Evolutionary conservation across 306 rosid genomes (phyloP), one percentile per base, ranked within the genome.

Genomic region (Sicyos baderoa): DNA sequence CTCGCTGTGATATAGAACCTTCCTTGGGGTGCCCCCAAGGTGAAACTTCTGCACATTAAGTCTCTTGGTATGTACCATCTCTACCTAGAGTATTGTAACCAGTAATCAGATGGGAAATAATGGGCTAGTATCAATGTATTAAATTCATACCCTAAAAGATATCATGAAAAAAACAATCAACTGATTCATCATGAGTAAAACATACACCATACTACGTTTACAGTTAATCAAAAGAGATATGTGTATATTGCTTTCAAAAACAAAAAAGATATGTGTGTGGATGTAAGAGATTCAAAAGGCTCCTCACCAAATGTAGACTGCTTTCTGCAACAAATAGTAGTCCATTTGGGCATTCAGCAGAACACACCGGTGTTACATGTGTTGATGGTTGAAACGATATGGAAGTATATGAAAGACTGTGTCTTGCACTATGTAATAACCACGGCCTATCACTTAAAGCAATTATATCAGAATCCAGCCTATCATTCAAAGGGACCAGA

Each of bases 401-500:
- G 78, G 98, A 92, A 72, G 98, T 86, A 78, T 89, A 89, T 58
- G 95, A 89, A 74, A 92, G 89, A 80, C 98, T 78, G 74, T 92
- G 98, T 63, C 96, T 87, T 49, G 95, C 96, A 83, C 88, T 82
- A 72, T 92, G 96, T 84, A 92, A 81, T 85, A 92, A 81, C 98
- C 98, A 89, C 16, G 98, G 95, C 66, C 96, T 87, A 76, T 89
- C 98, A 82, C 98, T 86, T 54, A 92, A 81, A 72, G 86, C 89
- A 83, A 92, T 84, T 76, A 92, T 74, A 82, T 89, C 98, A 56
- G 88, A 82, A 83, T 92, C 96, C 75, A 92, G 87, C 6, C 87
- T 79, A 75, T 84, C 89, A 77, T 87, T 87, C 84, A 92, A 74
- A 55, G 98, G 91, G 74, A 87, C 89, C 83, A 92, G 83, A 87